Conservation (phyloP, 495 filamentous ascomycete genomes). For the Podospora pseudopauciseta region DNA sequence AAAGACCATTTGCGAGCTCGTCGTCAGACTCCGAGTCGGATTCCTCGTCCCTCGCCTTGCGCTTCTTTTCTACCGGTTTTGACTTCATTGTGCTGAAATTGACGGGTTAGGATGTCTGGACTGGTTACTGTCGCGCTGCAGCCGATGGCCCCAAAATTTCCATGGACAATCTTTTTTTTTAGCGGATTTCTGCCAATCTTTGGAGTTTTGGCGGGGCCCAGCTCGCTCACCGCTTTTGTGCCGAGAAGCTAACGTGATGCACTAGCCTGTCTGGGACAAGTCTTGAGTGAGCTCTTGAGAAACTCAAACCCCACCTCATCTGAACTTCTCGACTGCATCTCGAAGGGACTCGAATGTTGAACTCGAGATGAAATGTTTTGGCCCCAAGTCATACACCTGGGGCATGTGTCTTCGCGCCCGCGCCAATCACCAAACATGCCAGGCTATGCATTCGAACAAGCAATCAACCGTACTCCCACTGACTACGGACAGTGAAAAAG, state of each 20-base stretch:
- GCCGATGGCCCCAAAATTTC: conserved; percentile 20
- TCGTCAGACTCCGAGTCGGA: conserved; percentile 34
- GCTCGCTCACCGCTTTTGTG: conserved; percentile 23
- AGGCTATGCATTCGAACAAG: neutral
- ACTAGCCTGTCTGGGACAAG: conserved; percentile 6
- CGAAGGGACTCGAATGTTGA: neutral
- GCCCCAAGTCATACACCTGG: neutral
- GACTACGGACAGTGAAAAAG: neutral
- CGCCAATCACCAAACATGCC: neutral
- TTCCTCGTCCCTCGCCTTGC: conserved; percentile 34
- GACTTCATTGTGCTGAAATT: conserved; percentile 33
- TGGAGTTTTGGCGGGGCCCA: conserved; percentile 22
- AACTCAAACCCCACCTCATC: neutral
- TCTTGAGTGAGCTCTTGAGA: neutral
- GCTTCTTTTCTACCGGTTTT: conserved; percentile 41
- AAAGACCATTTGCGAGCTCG: conserved; percentile 30
- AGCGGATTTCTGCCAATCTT: conserved; percentile 29
- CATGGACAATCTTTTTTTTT: conserved; percentile 26
- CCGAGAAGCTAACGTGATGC: neutral
- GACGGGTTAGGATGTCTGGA: conserved; percentile 12
- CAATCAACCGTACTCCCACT: neutral
- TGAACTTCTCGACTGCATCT: conserved; percentile 1
- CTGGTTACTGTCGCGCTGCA: conserved; percentile 22
- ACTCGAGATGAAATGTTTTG: neutral
- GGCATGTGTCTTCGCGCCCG: neutral